Conservation (phyloP, 2,329 filamentous ascomycete species). For the Elsinoe australis region DNA sequence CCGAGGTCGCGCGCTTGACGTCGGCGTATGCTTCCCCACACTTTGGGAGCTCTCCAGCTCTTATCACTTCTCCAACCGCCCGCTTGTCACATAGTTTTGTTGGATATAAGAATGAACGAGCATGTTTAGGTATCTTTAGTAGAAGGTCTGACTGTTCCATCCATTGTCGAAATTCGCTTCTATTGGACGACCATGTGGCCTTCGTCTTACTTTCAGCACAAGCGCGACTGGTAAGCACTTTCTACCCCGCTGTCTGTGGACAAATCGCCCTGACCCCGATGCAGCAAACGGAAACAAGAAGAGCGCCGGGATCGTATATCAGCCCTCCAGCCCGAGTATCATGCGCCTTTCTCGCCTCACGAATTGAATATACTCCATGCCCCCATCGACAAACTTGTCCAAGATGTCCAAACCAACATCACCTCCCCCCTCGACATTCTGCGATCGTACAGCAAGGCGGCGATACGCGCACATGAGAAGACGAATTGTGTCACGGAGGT, state of each 20-base stretch:
- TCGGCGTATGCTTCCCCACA: slow-evolving; percentile 7
- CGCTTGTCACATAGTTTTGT: no score
- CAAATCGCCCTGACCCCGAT: not conserved
- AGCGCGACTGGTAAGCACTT: slow-evolving; percentile 17
- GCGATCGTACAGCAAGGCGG: slow-evolving; percentile 79
- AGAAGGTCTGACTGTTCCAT: not conserved
- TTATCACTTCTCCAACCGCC: not conserved
- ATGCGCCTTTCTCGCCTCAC: slow-evolving; percentile 52
- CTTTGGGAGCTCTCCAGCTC: no score
- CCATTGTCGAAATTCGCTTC: no score
- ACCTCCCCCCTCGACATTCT: slow-evolving; percentile 65
- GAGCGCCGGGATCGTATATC: slow-evolving; percentile 64
- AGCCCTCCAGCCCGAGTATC: slow-evolving; percentile 58
- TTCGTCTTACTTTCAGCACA: slow-evolving; percentile 13
- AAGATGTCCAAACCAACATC: slow-evolving; percentile 63
- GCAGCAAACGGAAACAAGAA: slow-evolving; percentile 69
- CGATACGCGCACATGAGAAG: slow-evolving; percentile 71
- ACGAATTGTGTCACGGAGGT: slow-evolving; percentile 90
- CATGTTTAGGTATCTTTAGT: no score
- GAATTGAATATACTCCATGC: slow-evolving; percentile 63
- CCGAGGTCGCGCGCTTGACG: slow-evolving; percentile 6
- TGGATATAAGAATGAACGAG: no score
- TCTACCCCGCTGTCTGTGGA: not conserved
- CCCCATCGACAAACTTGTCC: slow-evolving; percentile 70
- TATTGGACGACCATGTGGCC: slow-evolving; percentile 10